These are phyloP conservation scores for Grammothele lineata DNA, from an alignment of 768 basidiomycete species.

Conservation along the genomic window DNA sequence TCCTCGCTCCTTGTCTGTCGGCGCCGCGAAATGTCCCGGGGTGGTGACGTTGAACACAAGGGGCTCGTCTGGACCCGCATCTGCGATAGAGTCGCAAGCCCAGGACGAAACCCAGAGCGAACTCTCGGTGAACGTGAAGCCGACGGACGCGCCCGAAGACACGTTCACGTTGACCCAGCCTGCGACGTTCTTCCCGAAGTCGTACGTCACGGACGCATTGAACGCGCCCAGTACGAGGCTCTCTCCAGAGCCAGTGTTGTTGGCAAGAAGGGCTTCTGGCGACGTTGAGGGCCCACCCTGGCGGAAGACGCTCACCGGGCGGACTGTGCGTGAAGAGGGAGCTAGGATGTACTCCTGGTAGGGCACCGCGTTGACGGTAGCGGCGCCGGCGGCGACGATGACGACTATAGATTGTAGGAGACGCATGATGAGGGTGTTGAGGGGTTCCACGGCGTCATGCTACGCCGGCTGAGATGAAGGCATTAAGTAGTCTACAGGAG, in stretches of 20 bases:
- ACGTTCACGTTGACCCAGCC: background rate
- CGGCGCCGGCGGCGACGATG: too few species aligned
- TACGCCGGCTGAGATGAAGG: too few species aligned
- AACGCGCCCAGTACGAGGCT: background rate
- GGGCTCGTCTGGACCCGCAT: background rate
- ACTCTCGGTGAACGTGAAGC: background rate
- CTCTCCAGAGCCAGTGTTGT: too few species aligned
- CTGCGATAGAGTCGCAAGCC: background rate
- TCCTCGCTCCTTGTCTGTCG: background rate
- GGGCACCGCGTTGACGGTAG: background rate
- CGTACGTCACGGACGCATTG: background rate
- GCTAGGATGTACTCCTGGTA: conserved; percentile 14
- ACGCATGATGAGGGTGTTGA: too few species aligned
- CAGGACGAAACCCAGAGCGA: background rate
- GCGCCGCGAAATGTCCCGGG: background rate
- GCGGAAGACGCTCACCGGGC: background rate
- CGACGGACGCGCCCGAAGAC: background rate
- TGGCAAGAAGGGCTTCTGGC: too few species aligned
- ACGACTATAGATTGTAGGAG: too few species aligned
- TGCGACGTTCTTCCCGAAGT: background rate
- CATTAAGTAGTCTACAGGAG: too few species aligned
- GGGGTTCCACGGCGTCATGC: too few species aligned
- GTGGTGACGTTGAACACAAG: background rate
- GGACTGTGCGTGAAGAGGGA: conserved; percentile 9
- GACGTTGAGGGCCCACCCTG: too few species aligned